Evolutionary conservation across 441 rosid genomes (phyloP), one percentile per base, ranked within the genome.

Genomic region (Bruguiera hainesii): DNA sequence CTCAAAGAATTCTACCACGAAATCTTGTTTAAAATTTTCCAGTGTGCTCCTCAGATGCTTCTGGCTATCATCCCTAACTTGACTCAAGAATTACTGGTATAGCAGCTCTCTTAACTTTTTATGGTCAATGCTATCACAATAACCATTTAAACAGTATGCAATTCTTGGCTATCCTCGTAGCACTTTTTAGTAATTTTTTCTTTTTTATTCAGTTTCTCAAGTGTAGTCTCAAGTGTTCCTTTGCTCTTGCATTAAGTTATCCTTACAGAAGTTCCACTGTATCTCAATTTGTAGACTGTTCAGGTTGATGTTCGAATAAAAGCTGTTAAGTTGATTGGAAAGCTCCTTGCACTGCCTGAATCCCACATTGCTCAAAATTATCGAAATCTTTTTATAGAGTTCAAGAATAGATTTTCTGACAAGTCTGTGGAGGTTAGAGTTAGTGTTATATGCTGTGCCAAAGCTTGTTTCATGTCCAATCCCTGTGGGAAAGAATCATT

Each of bases 301-400:
- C 98, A 90, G 82, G 98, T 90, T 53, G 98, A 95, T 73, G 87
- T 90, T 66, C 89, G 99, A 71, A 82, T 90, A 81, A 95, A 89
- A 83, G 97, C 96, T 63, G 85, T 95, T 74, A 86, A 78, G 70
- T 83, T 95, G 81, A 72, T 84, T 66, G 99, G 96, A 77, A 86
- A 86, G 81, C 84, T 95, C 65, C 73, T 89, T 78, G 78, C 91
- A 42, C 82, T 75, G 42, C 87, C 87, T 46, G 91, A 81, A 68
- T 72, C 77, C 61, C 77, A 71, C 78, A 75, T 83, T 52, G 48
- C 84, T 48, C 83, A 84, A 70, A 76, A 79, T 61, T 85, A 89
- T 75, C 95, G 25, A 19, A 78, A 76, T 71, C 89, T 95, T 72
- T 89, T 85, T 60, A 69, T 78, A 7, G 99, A 95, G 84, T 95